A percentile compares a stretch with the other conserved stretches of the same genome.
These are phyloP conservation scores for Pestalotiopsis sp. DNA, from an alignment of 2,329 filamentous ascomycete genomes.

Conservation along the genomic window DNA sequence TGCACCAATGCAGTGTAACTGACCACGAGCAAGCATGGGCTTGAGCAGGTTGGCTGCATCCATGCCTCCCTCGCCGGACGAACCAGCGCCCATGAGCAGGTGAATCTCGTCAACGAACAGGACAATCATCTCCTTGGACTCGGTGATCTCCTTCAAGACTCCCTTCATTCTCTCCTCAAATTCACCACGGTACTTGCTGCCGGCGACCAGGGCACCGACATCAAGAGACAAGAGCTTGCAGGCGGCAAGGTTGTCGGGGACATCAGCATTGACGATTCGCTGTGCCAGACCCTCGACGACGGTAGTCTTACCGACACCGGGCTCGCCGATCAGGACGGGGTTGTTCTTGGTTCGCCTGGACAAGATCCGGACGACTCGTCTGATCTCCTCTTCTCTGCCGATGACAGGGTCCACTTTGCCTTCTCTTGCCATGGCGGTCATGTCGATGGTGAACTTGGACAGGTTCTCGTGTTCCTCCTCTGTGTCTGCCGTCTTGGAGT, in stretches of 20 bases:
- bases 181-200: slow-evolving; percentile 97
- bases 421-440: slow-evolving; percentile 94
- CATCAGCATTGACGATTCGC: slow-evolving; percentile 94
- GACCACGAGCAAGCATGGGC: slow-evolving; percentile 95
- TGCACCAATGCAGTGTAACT: slow-evolving; percentile 96
- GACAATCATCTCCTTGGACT: slow-evolving; percentile 94
- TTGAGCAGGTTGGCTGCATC: slow-evolving; percentile 97
- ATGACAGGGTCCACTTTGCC: slow-evolving; percentile 98
- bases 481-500: slow-evolving; percentile 92
- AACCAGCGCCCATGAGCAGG: slow-evolving; percentile 94
- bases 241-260: slow-evolving; percentile 90
- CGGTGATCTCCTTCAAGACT: slow-evolving; percentile 93
- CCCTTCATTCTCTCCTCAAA: slow-evolving; percentile 99
- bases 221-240: slow-evolving; percentile 95
- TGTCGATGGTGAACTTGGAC: slow-evolving; percentile 97
- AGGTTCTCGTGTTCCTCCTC: slow-evolving; percentile 94
- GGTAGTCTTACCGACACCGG: slow-evolving; percentile 97
- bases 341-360: slow-evolving; percentile 98
- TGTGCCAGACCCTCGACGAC: slow-evolving; percentile 95
- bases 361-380: slow-evolving; percentile 87
- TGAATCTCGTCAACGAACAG: slow-evolving; percentile 99
- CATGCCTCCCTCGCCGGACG: slow-evolving; percentile 96
- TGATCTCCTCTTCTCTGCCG: slow-evolving; percentile 93
- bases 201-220: slow-evolving; percentile 91
- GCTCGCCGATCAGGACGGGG: slow-evolving; percentile 95